phyloP scores from a whole-genome alignment of 2,329 filamentous ascomycete species.

The Aspergillus glaucus region DNA sequence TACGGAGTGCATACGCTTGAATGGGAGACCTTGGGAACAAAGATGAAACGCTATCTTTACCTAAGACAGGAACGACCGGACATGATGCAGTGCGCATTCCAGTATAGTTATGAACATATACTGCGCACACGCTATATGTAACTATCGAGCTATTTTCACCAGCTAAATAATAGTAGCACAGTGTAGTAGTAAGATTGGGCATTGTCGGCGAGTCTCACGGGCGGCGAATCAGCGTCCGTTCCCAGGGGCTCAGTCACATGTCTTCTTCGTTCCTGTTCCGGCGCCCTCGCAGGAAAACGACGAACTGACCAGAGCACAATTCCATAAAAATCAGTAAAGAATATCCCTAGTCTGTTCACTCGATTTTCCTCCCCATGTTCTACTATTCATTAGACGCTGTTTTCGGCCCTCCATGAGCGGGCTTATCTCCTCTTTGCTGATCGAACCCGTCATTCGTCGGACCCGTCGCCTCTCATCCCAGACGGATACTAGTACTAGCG shows the following conservation, averaged over 20 bases:
- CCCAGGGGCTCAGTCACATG: conserved; percentile 9
- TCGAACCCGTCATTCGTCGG: conserved; percentile 39
- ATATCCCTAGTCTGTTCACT: not conserved
- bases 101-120: too few relatives aligned
- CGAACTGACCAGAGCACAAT: not conserved
- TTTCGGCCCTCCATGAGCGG: conserved; percentile 37
- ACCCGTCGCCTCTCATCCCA: conserved; percentile 34
- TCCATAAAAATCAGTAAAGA: not conserved
- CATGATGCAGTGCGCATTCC: too few relatives aligned
- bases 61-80: too few relatives aligned
- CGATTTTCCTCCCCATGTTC: not conserved
- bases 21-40: too few relatives aligned
- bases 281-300: conserved; percentile 2
- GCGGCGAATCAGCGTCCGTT: conserved; percentile 1
- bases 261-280: conserved; percentile 6
- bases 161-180: not conserved
- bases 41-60: too few relatives aligned
- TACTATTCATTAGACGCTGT: conserved; percentile 9
- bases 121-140: too few relatives aligned
- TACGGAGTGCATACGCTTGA: too few relatives aligned
- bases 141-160: too few relatives aligned
- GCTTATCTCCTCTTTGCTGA: conserved; percentile 38
- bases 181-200: not conserved
- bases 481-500: conserved; percentile 13
- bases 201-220: not conserved